Percentiles rank a stretch among this genome's conserved stretches.
These are phyloP conservation scores for Venturia aucupariae DNA, from an alignment of 2,329 filamentous ascomycete species.

Conservation along the genomic window DNA sequence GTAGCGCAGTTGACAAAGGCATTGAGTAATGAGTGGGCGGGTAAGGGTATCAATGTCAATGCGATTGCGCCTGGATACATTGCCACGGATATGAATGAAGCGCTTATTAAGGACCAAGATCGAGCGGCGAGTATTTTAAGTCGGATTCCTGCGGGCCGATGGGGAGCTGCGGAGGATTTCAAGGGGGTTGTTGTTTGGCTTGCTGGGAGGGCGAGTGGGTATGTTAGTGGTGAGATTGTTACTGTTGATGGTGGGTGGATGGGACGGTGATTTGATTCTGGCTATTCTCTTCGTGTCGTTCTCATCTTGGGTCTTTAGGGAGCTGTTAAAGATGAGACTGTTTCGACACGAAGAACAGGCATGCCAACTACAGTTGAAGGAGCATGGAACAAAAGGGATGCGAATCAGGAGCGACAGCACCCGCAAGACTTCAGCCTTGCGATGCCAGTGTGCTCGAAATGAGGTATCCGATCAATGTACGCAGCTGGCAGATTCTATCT, in stretches of 20 bases:
- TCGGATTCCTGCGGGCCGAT: constrained; percentile 73
- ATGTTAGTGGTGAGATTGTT: constrained; percentile 73
- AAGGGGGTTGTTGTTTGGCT: constrained; percentile 73
- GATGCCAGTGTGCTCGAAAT: not conserved
- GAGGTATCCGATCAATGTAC: too few relatives aligned
- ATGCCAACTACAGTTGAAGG: too few relatives aligned
- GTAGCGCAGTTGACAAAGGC: constrained; percentile 79
- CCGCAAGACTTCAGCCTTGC: not conserved
- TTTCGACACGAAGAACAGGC: too few relatives aligned
- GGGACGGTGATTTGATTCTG: constrained; percentile 51
- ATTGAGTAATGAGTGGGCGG: constrained; percentile 76
- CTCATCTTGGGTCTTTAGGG: not conserved
- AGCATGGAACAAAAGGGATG: too few relatives aligned
- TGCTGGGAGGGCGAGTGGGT: constrained; percentile 65
- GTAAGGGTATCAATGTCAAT: constrained; percentile 74
- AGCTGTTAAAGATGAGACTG: too few relatives aligned
- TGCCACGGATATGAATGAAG: constrained; percentile 88
- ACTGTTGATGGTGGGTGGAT: constrained; percentile 91
- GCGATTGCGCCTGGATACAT: constrained; percentile 86
- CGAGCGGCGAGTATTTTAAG: constrained; percentile 65
- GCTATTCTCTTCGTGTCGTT: not conserved
- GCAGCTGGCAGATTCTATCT: not conserved
- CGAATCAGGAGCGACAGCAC: too few relatives aligned
- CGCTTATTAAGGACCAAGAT: constrained; percentile 62
- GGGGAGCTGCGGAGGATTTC: constrained; percentile 80